A percentile compares a stretch with the other conserved stretches of the same genome.
Evolutionary conservation across 106 monocot genomes (phyloP).

Genomic region (Allium sativum): DNA sequence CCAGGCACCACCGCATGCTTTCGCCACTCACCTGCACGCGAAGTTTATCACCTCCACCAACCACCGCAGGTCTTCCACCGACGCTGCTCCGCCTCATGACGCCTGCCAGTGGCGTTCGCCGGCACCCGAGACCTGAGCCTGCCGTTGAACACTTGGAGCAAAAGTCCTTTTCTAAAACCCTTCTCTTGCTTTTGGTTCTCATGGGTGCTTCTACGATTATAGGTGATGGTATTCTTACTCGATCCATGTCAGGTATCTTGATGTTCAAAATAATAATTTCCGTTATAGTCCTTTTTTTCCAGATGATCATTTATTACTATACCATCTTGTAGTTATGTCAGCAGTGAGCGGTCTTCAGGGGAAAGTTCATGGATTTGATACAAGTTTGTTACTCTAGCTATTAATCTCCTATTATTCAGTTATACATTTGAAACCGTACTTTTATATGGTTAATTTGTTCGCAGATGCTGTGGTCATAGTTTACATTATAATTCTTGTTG

Average conservation of each 20-base stretch:
- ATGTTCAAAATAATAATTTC: not conserved
- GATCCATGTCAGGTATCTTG: conserved; percentile 73
- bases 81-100: too few species aligned
- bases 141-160: conserved; percentile 57
- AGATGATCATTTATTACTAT: not conserved
- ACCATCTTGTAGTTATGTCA: conserved; percentile 60
- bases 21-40: too few species aligned
- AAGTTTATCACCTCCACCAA: too few species aligned
- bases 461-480: conserved; percentile 73
- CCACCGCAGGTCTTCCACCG: too few species aligned
- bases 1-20: too few species aligned
- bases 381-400: conserved; percentile 22
- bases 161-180: conserved; percentile 36
- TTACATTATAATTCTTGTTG: conserved; percentile 52
- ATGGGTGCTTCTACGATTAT: conserved; percentile 91
- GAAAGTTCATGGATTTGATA: conserved; percentile 53
- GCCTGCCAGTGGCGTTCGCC: too few species aligned
- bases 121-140: too few species aligned
- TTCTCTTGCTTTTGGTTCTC: conserved; percentile 72
- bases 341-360: conserved; percentile 92
- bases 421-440: conserved; percentile 1
- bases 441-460: conserved; percentile 7
- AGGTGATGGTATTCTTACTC: conserved; percentile 95
- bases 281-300: not conserved
- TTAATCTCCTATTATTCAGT: not conserved